These are phyloP conservation scores for Coniferiporia weirii DNA, from an alignment of 1,284 basidiomycete genomes.

Conservation along the genomic window DNA sequence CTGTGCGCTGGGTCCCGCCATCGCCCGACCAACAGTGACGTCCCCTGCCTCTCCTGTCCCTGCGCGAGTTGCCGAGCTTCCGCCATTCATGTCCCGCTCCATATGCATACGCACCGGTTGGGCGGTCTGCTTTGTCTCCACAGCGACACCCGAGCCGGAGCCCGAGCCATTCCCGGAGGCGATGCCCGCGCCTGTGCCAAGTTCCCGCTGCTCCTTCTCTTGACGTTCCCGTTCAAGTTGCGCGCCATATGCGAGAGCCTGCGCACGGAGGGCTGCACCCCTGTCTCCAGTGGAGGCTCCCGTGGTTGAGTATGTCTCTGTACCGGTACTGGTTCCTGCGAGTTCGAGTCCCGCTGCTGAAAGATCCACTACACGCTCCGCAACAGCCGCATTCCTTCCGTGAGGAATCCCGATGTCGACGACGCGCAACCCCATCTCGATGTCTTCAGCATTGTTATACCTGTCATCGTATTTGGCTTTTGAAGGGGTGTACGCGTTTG, in stretches of 20 bases:
- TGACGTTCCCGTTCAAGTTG: background rate
- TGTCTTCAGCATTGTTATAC: conserved; percentile 2
- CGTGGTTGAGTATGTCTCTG: conserved; percentile 3
- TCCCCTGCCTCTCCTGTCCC: background rate
- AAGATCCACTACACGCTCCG: background rate
- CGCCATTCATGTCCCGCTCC: conserved; percentile 12
- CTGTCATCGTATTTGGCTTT: conserved; percentile 1
- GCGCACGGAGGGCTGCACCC: conserved; percentile 4
- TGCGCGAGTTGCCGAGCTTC: background rate
- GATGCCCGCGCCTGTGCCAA: background rate
- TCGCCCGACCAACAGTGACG: background rate
- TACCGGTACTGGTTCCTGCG: background rate
- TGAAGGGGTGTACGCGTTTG: background rate
- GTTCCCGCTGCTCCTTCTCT: background rate
- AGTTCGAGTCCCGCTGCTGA: background rate
- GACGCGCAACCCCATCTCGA: conserved; percentile 15
- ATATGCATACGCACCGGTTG: conserved; percentile 3
- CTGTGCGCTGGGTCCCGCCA: background rate
- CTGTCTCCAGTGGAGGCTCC: background rate
- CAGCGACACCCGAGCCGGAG: background rate
- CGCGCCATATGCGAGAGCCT: conserved; percentile 7
- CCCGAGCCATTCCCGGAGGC: background rate
- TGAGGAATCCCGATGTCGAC: background rate
- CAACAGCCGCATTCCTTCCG: background rate
- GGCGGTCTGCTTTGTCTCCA: background rate